A percentile compares a stretch with the other conserved stretches of the same genome.
These are phyloP conservation scores for Aspergillus ostianus DNA, from an alignment of 495 filamentous ascomycete species.

Conservation along the genomic window DNA sequence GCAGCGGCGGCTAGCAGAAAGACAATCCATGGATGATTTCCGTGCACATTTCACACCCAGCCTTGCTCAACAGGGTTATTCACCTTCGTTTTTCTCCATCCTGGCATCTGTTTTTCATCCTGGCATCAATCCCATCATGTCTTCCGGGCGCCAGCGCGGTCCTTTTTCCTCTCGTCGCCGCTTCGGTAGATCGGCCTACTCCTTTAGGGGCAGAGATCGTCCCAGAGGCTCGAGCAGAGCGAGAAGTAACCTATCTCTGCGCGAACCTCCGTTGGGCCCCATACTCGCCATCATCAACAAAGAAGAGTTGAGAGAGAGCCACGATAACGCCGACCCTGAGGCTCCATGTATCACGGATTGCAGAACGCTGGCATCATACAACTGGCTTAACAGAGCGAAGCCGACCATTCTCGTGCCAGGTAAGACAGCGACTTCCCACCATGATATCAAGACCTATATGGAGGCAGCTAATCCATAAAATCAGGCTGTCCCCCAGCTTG, in stretches of 20 bases:
- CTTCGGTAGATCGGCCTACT: too few relatives aligned
- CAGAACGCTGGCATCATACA: constrained; percentile 51
- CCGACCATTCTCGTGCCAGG: constrained; percentile 54
- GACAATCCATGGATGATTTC: too few relatives aligned
- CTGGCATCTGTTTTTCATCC: too few relatives aligned
- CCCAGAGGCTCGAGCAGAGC: too few relatives aligned
- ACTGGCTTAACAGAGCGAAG: constrained; percentile 40
- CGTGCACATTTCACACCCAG: too few relatives aligned
- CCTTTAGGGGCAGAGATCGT: constrained; percentile 25
- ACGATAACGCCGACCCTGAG: background rate
- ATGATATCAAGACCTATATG: background rate
- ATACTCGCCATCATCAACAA: constrained; percentile 21
- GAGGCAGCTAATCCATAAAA: constrained; percentile 1
- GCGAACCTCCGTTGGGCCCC: constrained; percentile 21
- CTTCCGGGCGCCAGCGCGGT: constrained; percentile 18
- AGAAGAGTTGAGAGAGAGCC: constrained; percentile 16
- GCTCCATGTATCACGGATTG: constrained; percentile 23
- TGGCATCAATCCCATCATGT: too few relatives aligned
- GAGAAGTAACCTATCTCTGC: background rate
- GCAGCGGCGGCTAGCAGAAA: too few relatives aligned
- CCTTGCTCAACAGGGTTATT: too few relatives aligned
- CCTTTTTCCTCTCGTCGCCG: too few relatives aligned
- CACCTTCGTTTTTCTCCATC: too few relatives aligned
- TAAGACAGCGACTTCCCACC: constrained; percentile 17
- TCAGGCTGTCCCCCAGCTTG: constrained; percentile 58